Percentiles rank a stretch among this genome's conserved stretches.
These are phyloP conservation scores for Colletotrichum sp. DNA, from an alignment of 2,329 filamentous ascomycete genomes.

Conservation along the genomic window DNA sequence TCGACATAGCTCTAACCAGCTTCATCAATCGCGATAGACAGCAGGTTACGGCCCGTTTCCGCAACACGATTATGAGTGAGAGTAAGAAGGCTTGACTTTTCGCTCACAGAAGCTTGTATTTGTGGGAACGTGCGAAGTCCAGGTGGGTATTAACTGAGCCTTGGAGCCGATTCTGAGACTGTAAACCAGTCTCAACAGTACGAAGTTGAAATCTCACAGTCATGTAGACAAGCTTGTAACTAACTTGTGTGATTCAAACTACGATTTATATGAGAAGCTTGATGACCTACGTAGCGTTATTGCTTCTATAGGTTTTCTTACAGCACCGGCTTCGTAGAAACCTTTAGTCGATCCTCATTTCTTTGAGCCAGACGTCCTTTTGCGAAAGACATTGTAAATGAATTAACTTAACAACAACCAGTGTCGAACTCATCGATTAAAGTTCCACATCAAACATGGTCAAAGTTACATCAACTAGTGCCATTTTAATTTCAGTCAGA, in stretches of 20 bases:
- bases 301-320: not conserved
- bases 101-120: not conserved
- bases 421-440: fast-evolving
- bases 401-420: not conserved
- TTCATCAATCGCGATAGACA: fast-evolving
- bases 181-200: not conserved
- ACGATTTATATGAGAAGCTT: not conserved
- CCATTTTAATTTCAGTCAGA: not conserved
- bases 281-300: fast-evolving
- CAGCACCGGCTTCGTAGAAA: too few relatives aligned
- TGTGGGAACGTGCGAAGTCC: not conserved
- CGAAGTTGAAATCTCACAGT: not conserved
- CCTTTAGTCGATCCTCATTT: too few relatives aligned
- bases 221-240: fast-evolving
- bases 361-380: not conserved
- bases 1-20: not conserved
- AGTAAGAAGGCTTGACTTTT: not conserved
- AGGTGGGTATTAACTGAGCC: not conserved
- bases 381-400: not conserved
- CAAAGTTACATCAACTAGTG: not conserved
- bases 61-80: fast-evolving
- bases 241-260: not conserved
- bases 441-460: not conserved
- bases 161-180: not conserved
- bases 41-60: not conserved